Conservation (phyloP, 2,329 filamentous ascomycete species). For the Chaetomiaceae sp. region DNA sequence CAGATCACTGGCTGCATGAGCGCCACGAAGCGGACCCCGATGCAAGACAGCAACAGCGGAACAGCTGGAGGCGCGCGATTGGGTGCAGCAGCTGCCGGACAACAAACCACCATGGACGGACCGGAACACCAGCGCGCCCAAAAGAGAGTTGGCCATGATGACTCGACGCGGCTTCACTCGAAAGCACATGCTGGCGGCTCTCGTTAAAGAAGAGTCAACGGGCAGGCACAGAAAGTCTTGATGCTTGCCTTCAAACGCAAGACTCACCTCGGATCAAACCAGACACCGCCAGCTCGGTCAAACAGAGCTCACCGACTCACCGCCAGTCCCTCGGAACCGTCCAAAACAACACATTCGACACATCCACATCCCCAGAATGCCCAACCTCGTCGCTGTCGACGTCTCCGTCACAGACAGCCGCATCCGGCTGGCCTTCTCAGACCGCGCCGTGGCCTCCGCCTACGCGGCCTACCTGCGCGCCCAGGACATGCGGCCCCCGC, state of each 20-base stretch:
- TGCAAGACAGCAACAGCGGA: slow-evolving; percentile 17
- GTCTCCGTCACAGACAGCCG: slow-evolving; percentile 25
- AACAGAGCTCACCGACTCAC: not conserved
- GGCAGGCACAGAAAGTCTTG: not conserved
- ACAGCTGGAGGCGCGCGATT: slow-evolving; percentile 24
- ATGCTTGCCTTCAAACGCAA: not conserved
- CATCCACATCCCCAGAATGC: slow-evolving; percentile 16
- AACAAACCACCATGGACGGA: slow-evolving; percentile 3
- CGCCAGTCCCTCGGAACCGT: not conserved
- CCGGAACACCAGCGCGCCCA: slow-evolving; percentile 9
- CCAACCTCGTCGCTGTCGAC: slow-evolving; percentile 26
- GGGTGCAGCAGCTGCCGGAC: slow-evolving; percentile 5
- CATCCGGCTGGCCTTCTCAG: slow-evolving; percentile 26
- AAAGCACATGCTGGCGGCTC: not conserved
- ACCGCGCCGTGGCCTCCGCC: slow-evolving; percentile 24
- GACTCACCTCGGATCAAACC: not conserved
- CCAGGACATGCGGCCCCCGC: slow-evolving; percentile 19
- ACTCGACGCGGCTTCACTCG: slow-evolving; percentile 5
- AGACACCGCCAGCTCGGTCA: not conserved
- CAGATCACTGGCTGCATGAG: slow-evolving; percentile 21
- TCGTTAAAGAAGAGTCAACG: not conserved
- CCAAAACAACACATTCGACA: slow-evolving; percentile 2
- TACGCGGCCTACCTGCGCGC: slow-evolving; percentile 25
- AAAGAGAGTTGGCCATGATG: not conserved
- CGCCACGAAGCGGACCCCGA: slow-evolving; percentile 18